Conservation (phyloP, 73 alveolate species). For the Symbiodinium pilosum region DNA sequence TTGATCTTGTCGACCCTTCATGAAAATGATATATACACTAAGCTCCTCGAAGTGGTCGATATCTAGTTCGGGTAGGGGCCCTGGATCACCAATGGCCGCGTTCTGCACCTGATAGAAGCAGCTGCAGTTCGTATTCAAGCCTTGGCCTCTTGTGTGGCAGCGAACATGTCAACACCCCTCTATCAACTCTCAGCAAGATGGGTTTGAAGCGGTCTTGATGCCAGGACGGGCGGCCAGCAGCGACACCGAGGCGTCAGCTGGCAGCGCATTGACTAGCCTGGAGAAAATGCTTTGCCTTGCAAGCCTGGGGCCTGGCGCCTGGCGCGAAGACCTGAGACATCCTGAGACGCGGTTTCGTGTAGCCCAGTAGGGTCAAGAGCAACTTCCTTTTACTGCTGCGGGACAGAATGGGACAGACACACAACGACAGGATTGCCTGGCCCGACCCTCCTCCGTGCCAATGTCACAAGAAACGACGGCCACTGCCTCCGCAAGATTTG, state of each 20-base stretch:
- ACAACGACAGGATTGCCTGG: too few species aligned
- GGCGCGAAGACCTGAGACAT: too few species aligned
- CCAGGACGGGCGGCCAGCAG: background rate
- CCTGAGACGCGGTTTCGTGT: too few species aligned
- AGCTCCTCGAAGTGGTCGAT: slow-evolving; percentile 51
- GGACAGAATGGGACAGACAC: too few species aligned
- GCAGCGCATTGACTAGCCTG: background rate
- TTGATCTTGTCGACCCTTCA: too few species aligned
- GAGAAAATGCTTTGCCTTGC: too few species aligned
- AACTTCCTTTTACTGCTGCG: too few species aligned
- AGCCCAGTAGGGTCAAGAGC: too few species aligned
- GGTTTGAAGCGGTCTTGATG: too few species aligned
- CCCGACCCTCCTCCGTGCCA: slow-evolving; percentile 48
- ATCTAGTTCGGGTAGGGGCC: slow-evolving; percentile 22
- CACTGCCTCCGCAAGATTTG: slow-evolving; percentile 14
- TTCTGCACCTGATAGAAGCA: slow-evolving; percentile 94
- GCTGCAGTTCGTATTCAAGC: background rate
- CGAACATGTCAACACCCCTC: background rate
- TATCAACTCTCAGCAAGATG: too few species aligned
- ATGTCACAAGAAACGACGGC: slow-evolving; percentile 54
- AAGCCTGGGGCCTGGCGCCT: too few species aligned
- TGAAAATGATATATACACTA: background rate
- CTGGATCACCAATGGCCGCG: slow-evolving; percentile 88
- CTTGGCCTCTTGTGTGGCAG: background rate
- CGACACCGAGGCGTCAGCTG: background rate